Evolutionary conservation across 768 basidiomycete genomes (phyloP).

Genomic region (Termitomyces titanicus): DNA sequence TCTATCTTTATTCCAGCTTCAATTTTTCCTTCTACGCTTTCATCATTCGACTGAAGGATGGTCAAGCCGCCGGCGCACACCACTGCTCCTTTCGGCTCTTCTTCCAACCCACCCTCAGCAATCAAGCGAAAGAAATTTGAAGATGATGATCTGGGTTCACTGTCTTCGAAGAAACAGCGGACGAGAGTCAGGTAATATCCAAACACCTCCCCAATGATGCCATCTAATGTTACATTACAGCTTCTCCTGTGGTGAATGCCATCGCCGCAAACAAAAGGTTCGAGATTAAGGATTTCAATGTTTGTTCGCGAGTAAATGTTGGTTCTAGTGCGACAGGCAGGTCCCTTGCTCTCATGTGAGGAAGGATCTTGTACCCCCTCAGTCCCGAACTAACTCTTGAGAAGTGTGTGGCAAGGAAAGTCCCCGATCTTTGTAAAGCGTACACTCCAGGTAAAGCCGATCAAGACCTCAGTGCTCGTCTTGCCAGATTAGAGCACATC

Average conservation of each 20-base stretch:
- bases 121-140: constrained; percentile 63
- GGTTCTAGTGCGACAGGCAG: constrained; percentile 75
- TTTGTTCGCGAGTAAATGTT: constrained; percentile 12
- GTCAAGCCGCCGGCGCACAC: constrained; percentile 32
- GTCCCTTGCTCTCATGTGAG: constrained; percentile 80
- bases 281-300: constrained; percentile 2
- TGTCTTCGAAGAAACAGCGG: constrained; percentile 61
- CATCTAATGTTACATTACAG: constrained; percentile 29
- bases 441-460: constrained; percentile 87
- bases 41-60: constrained; percentile 25
- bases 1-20: background rate
- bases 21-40: background rate
- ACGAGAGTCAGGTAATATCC: constrained; percentile 68
- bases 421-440: constrained; percentile 83
- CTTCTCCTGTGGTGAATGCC: constrained; percentile 86
- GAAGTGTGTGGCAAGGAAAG: constrained; percentile 81
- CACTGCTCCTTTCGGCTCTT: constrained; percentile 9
- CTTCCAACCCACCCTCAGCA: constrained; percentile 24
- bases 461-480: constrained; percentile 71
- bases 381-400: constrained; percentile 12
- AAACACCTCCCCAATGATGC: background rate
- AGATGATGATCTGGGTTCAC: constrained; percentile 45
- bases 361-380: constrained; percentile 13
- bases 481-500: constrained; percentile 77
- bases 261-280: constrained; percentile 86